Evolutionary conservation across 2,329 filamentous ascomycete genomes (phyloP), one percentile per base, ranked within the genome.

Genomic region (Stachybotrys elegans): DNA sequence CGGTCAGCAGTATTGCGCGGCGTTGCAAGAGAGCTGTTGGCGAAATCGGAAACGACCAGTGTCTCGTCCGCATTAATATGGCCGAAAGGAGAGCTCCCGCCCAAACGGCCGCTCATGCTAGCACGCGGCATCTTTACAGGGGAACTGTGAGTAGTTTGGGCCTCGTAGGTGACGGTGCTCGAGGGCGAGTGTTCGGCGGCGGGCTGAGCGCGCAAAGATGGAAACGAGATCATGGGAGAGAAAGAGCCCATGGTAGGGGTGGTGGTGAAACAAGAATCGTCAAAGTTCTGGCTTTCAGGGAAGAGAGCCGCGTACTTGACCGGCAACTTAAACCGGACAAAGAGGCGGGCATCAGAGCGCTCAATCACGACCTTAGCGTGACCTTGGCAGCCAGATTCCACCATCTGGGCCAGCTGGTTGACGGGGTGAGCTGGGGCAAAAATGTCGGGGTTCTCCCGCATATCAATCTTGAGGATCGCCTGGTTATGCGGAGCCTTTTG

Each of bases 321-420:
- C 42, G 64, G 59, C 42, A 67, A 35, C 63, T 67, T 67, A 64
- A 66, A 66, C 59, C 61, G 54, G 47, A 66, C 62, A 44, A 65
- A 50, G 29, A 67, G 57, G 43, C 60, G 54, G 32, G 52, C 59
- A 31, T 56, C 55, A 36, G 59, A 51, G 36, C 58, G 50, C 9
- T 42, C 49, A 25, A 64, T 48, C 34, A 55, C 47, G 49, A 64
- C 61, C 27, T 59, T 61, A 50, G 62, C 60, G 29, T 58, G 48
- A 23, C 56, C 59, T 38, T 51, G 46, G 43, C 60, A 63, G 22
- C 44, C 35, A 12, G 50, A 46, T 4, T 51, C 49, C 3, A 55
- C 58, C 36, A 67, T 57, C 22, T 47, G 42, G 5, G 61, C 58
- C 16, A 66, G 46, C 7, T 48, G 43, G 22, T 54, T 47, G 8